phyloP scores from a whole-genome alignment of 75 land plant species.

The Pinus tabuliformis region DNA sequence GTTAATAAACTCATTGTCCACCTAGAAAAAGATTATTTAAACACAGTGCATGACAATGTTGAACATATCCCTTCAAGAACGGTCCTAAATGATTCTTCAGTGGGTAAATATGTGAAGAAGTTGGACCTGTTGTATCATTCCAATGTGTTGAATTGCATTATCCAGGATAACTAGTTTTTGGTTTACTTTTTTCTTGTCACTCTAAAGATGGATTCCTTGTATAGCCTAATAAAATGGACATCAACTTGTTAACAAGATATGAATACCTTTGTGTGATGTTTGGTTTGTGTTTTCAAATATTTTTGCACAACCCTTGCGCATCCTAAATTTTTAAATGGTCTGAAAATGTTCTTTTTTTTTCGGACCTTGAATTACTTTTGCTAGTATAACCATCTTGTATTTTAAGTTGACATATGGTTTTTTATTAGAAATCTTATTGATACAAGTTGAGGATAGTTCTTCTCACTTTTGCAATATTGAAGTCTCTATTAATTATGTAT shows the following conservation, averaged over 20 bases:
- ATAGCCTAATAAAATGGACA: not conserved
- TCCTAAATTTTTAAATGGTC: not conserved
- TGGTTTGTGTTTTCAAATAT: not conserved
- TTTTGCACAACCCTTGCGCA: not conserved
- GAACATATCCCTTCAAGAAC: no score
- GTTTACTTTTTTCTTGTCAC: not conserved
- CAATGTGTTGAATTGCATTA: slow-evolving; percentile 41
- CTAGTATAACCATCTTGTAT: not conserved
- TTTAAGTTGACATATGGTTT: not conserved
- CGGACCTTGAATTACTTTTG: not conserved
- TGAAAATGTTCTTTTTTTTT: not conserved
- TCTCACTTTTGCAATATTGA: no score
- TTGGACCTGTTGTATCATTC: slow-evolving; percentile 93
- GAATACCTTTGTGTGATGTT: not conserved
- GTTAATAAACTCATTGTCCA: no score
- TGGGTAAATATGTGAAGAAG: slow-evolving; percentile 94
- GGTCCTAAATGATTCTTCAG: no score
- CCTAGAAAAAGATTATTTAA: no score
- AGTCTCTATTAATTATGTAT: no score
- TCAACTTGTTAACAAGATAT: not conserved
- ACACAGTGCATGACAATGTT: no score
- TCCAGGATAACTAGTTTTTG: not conserved
- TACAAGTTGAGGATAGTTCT: no score
- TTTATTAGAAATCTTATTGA: no score
- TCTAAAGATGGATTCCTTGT: not conserved